A percentile compares a stretch with the other conserved stretches of the same genome.
Conservation (phyloP, 208 protist genomes). For the Crithidia thermophila region DNA sequence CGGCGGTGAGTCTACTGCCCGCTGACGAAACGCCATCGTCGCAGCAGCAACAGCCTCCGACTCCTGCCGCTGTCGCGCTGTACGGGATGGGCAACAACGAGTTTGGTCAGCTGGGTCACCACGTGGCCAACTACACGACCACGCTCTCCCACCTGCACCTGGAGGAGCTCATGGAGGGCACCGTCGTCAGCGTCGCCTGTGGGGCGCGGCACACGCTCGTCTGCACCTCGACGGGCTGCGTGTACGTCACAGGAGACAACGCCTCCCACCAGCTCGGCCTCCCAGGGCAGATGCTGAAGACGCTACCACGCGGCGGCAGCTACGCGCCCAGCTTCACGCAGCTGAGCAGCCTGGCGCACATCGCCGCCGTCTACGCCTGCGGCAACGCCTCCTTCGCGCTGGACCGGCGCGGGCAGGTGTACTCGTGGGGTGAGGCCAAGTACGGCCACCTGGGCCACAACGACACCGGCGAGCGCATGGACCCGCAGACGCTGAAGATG, state of each 20-base stretch:
- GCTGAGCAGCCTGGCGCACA: conserved; percentile 52
- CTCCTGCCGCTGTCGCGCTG: too few species aligned
- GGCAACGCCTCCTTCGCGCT: conserved; percentile 74
- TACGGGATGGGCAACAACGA: conserved; percentile 87
- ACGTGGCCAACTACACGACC: conserved; percentile 64
- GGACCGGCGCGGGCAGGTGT: conserved; percentile 57
- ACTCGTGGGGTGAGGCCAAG: conserved; percentile 78
- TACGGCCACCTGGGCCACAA: conserved; percentile 77
- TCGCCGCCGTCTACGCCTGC: conserved; percentile 57
- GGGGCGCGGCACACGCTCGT: conserved; percentile 69
- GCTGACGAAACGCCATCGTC: background rate
- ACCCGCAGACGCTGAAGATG: conserved; percentile 59
- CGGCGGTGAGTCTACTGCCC: conserved; percentile 26
- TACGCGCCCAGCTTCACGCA: conserved; percentile 48
- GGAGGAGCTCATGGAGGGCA: conserved; percentile 49
- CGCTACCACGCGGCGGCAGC: conserved; percentile 10
- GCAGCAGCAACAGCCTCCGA: background rate
- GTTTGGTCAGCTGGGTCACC: conserved; percentile 66
- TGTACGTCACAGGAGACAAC: conserved; percentile 81
- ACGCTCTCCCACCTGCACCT: conserved; percentile 57
- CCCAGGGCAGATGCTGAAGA: conserved; percentile 33
- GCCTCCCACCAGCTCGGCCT: conserved; percentile 71
- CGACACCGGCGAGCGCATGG: conserved; percentile 61
- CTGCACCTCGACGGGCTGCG: conserved; percentile 54
- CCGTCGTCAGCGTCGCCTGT: conserved; percentile 60